Conservation (phyloP, 2,329 filamentous ascomycete genomes). For the Penicillium vulpinum region DNA sequence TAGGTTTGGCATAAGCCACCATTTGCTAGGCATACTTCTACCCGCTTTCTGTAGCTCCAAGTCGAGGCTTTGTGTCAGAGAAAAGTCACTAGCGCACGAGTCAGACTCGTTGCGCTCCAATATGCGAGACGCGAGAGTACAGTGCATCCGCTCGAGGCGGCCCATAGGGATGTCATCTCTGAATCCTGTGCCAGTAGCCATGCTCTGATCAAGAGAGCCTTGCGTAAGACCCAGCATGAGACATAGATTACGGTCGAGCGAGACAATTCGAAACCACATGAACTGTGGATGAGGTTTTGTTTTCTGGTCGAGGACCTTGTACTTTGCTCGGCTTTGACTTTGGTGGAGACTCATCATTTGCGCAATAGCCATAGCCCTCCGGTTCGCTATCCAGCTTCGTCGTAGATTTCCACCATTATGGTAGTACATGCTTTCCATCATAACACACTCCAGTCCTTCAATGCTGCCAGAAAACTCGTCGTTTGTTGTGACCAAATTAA, state of each 20-base stretch:
- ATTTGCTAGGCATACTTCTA: constrained; percentile 42
- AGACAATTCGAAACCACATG: constrained; percentile 45
- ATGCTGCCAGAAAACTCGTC: constrained; percentile 41
- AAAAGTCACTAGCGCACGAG: constrained; percentile 36
- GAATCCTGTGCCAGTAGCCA: constrained; percentile 36
- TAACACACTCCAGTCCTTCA: constrained; percentile 46
- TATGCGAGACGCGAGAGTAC: constrained; percentile 47
- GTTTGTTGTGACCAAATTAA: constrained; percentile 36
- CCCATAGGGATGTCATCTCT: constrained; percentile 50
- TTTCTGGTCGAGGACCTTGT: constrained; percentile 4
- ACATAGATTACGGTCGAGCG: constrained; percentile 41
- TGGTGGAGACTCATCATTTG: constrained; percentile 48
- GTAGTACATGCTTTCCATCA: constrained; percentile 45
- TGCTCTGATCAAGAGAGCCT: constrained; percentile 28
- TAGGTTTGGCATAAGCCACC: constrained; percentile 46
- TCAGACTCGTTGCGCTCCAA: constrained; percentile 19
- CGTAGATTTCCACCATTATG: constrained; percentile 43
- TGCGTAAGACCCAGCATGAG: constrained; percentile 46
- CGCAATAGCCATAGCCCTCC: constrained; percentile 43
- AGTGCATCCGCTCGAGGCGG: constrained; percentile 50
- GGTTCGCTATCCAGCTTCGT: constrained; percentile 40
- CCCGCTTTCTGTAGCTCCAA: constrained; percentile 45
- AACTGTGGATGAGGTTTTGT: constrained; percentile 17
- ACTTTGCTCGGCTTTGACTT: constrained; percentile 20
- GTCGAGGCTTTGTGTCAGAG: constrained; percentile 33